Base-by-base conservation (phyloP, 225 moss, liverwort and hornwort species). In the Straminergon stramineum region DNA sequence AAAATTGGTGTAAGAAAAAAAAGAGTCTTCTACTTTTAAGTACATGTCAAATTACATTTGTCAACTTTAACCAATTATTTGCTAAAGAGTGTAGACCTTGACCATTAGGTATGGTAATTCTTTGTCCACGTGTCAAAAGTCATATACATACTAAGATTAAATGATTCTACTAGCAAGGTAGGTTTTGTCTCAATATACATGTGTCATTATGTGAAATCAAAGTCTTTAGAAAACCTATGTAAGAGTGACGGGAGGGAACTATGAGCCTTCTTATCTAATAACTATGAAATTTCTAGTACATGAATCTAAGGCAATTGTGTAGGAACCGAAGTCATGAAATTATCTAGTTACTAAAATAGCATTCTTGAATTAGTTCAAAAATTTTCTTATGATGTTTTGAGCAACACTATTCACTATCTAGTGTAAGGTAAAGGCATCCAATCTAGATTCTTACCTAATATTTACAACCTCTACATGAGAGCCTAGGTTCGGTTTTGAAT, bases 61-160 rank as follows among this genome's bases (percentile, higher is more conserved):
- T 71, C 8, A 41, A 71, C 5, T 41, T 32, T 11, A 31, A 31
- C 51, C 19, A 75, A 51, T 51, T 31, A 11, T 75, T 45, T 75
- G 7, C 7, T 5, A 18, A 1, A 7, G 75, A 51, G 2, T 31
- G 12, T 2, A 51, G 1, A 75, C 2, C 6, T 0, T 6, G 0
- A 51, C 12, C 31, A 75, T 74, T 0, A 1, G 2, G 3, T 11
- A 7, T 18, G 2, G 4, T 48, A 31, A 3, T 75, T 75, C 18
- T 31, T 48, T 30, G 31, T 51, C 31, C 1, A 75, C 1, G 0
- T 71, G 11, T 19, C 45, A 48, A 31, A 28, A 75, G 4, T 31
- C 31, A 48, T 75, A 18, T 28, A 10, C 6, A 17, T 74, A 16
- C n/a, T 74, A 70, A 41, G 14, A 41, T 41, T 41, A 8, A 70